phyloP scores from a whole-genome alignment of 78 protist species.

The Dictyostelium purpureum region DNA sequence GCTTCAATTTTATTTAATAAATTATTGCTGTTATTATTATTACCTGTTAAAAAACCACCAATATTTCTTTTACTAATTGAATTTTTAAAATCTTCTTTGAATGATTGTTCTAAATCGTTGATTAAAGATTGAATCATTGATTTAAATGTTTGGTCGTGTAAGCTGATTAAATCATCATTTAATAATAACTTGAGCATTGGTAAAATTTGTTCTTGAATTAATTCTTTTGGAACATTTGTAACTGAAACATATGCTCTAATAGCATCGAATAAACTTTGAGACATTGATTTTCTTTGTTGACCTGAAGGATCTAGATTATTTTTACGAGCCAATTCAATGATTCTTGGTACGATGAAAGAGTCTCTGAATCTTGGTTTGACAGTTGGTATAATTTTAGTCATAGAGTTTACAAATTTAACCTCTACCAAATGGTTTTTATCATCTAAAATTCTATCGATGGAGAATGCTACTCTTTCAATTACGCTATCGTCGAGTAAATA shows the following conservation, averaged over 20 bases:
- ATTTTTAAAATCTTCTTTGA: slow-evolving; percentile 40
- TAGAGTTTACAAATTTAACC: slow-evolving; percentile 58
- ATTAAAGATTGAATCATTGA: slow-evolving; percentile 47
- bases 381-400: slow-evolving; percentile 60
- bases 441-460: slow-evolving; percentile 49
- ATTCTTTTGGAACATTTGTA: slow-evolving; percentile 5
- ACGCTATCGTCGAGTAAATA: neutral
- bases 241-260: slow-evolving; percentile 10
- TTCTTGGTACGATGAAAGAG: slow-evolving; percentile 51
- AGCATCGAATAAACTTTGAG: slow-evolving; percentile 41
- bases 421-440: slow-evolving; percentile 55
- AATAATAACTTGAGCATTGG: slow-evolving; percentile 21
- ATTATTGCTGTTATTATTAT: neutral
- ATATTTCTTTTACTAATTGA: neutral
- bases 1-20: neutral
- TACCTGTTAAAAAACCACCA: neutral
- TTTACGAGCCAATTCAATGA: slow-evolving; percentile 40
- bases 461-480: slow-evolving; percentile 16
- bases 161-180: slow-evolving; percentile 15
- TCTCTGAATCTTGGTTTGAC: slow-evolving; percentile 59
- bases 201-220: slow-evolving; percentile 37
- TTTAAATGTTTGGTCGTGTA: slow-evolving; percentile 47
- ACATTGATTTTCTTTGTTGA: slow-evolving; percentile 59
- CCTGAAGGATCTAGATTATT: slow-evolving; percentile 61
- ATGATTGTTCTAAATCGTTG: slow-evolving; percentile 3